Evolutionary conservation across 2,329 filamentous ascomycete species (phyloP), one percentile per base, ranked within the genome.

Genomic region (Dactylellina leptospora): DNA sequence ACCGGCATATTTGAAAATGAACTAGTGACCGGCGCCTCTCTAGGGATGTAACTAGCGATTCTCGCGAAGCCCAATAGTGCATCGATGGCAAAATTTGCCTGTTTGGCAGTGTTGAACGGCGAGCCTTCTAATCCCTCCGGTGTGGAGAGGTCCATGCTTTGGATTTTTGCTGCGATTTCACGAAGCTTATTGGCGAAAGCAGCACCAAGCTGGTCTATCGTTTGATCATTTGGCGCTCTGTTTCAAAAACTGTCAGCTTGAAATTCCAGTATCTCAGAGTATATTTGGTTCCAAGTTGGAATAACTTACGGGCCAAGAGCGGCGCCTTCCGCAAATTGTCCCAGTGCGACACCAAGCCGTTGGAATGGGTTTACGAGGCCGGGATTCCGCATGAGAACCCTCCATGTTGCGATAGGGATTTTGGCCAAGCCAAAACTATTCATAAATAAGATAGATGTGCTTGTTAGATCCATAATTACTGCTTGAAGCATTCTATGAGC

Each of bases 131-230:
- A 4, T 9, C 18, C 28, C 5, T 55, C 27, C 5, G 50, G 25
- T 8, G 27, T 54, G 3, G 25, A 27, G 2, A 59, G 28, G 42
- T 59, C 55, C 16, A 59, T 47, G 18, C 3, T 9, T 6, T 30
- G 10, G 11, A 63, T 53, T 11, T 18, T 55, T 20, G n/a, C 40
- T 4, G 40, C 60, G 1, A 40, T 38, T 25, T 47, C 50, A 25
- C 33, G 51, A 6, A 63, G 40, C 30, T 63, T 55, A 18, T 27
- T 28, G 5, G 36, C 44, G 18, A 63, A 38, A 6, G 27, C 48
- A 9, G 28, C 36, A 4, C 44, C 50, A 4, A 55, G 9, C 10
- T 23, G 8, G n/a, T 18, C 9, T 10, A 63, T 28, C 11, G 38
- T 45, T 16, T 63, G 36, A 4, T 30, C 27, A 50, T 27, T 38